Conservation (phyloP, 768 basidiomycete species). For the Arthromyces matolae region DNA sequence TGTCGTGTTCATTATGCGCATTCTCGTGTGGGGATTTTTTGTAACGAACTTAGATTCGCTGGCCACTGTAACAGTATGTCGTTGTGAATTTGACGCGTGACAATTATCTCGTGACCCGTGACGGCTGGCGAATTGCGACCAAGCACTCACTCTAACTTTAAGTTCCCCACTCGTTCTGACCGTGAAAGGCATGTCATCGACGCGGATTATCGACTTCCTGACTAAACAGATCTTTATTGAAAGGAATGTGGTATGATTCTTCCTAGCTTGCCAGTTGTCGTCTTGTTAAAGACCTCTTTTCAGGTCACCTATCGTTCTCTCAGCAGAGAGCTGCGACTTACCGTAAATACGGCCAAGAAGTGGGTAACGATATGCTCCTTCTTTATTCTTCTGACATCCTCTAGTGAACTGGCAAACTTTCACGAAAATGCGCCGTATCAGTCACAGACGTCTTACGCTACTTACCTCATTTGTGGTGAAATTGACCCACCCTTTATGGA, state of each 20-base stretch:
- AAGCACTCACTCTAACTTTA: not conserved
- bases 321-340: slow-evolving; percentile 65
- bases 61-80: not conserved
- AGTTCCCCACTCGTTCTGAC: not conserved
- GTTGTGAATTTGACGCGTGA: slow-evolving; percentile 18
- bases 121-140: not conserved
- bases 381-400: not conserved
- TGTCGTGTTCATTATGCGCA: too few relatives aligned
- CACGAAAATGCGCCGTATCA: slow-evolving; percentile 42
- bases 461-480: slow-evolving; percentile 68
- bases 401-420: slow-evolving; percentile 63
- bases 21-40: too few relatives aligned
- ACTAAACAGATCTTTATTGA: slow-evolving; percentile 51
- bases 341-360: slow-evolving; percentile 81
- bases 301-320: slow-evolving; percentile 80
- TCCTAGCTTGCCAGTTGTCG: too few relatives aligned
- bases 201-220: slow-evolving; percentile 42
- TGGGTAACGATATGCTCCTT: slow-evolving; percentile 30
- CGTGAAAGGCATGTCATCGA: slow-evolving; percentile 39
- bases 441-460: slow-evolving; percentile 51
- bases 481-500: slow-evolving; percentile 24
- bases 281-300: too few relatives aligned
- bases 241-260: slow-evolving; percentile 41
- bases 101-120: slow-evolving; percentile 12
- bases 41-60: not conserved